Percentiles rank a stretch among this genome's conserved stretches.
Evolutionary conservation across 352 stramenopile genomes (phyloP).

Genomic region (Pseudoperonospora humuli): DNA sequence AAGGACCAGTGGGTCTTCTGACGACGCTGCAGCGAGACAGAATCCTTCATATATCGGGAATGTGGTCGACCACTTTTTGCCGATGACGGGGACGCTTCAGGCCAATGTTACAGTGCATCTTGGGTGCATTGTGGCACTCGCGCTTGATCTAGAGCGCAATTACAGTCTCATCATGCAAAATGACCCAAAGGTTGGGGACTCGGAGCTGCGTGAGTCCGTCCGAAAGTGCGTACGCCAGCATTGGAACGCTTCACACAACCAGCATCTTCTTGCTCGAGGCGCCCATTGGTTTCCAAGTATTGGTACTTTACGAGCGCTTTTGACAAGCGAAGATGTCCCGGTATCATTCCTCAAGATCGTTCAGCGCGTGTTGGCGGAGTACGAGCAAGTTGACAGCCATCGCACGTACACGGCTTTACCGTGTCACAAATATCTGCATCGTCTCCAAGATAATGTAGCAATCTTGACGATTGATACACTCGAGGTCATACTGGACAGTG

Average conservation of each 20-base stretch:
- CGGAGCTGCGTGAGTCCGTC: conserved; percentile 15
- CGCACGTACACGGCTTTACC: background rate
- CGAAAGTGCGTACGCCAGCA: conserved; percentile 35
- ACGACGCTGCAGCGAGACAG: background rate
- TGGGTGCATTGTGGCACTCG: conserved; percentile 22
- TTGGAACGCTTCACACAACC: conserved; percentile 27
- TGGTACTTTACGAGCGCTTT: conserved; percentile 28
- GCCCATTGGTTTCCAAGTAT: conserved; percentile 38
- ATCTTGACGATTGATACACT: conserved; percentile 38
- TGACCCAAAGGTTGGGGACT: background rate
- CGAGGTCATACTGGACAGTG: conserved; percentile 20
- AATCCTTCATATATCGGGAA: conserved; percentile 22
- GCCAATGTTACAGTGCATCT: conserved; percentile 32
- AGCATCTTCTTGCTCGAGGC: conserved; percentile 29
- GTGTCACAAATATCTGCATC: conserved; percentile 22
- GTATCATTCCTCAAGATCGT: conserved; percentile 24
- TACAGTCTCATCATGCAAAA: conserved; percentile 13
- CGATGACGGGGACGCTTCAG: conserved; percentile 13
- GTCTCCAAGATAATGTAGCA: conserved; percentile 14
- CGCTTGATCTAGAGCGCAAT: conserved; percentile 24
- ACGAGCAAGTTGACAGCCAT: conserved; percentile 29
- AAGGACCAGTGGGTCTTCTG: background rate
- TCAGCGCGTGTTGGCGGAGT: conserved; percentile 27
- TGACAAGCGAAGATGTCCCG: conserved; percentile 26
- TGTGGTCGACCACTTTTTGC: conserved; percentile 23